These are phyloP conservation scores for Nigrograna mackinnonii DNA, from an alignment of 2,329 filamentous ascomycete genomes.

Conservation along the genomic window DNA sequence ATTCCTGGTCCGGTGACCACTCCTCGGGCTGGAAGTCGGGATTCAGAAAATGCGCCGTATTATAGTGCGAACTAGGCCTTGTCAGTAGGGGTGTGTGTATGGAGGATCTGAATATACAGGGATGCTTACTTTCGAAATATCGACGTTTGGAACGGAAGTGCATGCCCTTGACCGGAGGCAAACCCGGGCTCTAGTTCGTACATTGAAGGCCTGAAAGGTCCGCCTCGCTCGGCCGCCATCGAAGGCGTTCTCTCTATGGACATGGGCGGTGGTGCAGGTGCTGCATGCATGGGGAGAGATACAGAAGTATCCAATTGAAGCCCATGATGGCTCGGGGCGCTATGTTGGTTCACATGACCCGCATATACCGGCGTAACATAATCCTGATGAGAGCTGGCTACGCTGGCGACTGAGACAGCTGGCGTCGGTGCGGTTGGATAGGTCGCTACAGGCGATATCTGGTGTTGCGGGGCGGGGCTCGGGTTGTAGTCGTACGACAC, in stretches of 20 bases:
- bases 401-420: constrained; percentile 26
- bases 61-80: constrained; percentile 56
- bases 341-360: constrained; percentile 21
- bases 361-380: constrained; percentile 33
- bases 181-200: constrained; percentile 50
- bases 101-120: background rate
- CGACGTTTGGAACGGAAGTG: constrained; percentile 49
- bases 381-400: constrained; percentile 35
- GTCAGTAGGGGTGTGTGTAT: constrained; percentile 16
- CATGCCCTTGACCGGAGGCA: constrained; percentile 39
- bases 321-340: constrained; percentile 24
- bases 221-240: constrained; percentile 34
- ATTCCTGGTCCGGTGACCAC: constrained; percentile 54
- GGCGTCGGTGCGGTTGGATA: constrained; percentile 33
- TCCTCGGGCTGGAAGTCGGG: constrained; percentile 57
- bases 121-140: constrained; percentile 53
- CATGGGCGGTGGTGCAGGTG: constrained; percentile 24
- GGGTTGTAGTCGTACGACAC: constrained; percentile 40
- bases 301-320: constrained; percentile 36
- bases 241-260: constrained; percentile 32
- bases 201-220: constrained; percentile 50
- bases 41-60: constrained; percentile 56
- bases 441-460: constrained; percentile 34
- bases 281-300: constrained; percentile 34
- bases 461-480: constrained; percentile 32